These are phyloP conservation scores for Pythium insidiosum DNA, from an alignment of 352 stramenopile species.

Conservation along the genomic window DNA sequence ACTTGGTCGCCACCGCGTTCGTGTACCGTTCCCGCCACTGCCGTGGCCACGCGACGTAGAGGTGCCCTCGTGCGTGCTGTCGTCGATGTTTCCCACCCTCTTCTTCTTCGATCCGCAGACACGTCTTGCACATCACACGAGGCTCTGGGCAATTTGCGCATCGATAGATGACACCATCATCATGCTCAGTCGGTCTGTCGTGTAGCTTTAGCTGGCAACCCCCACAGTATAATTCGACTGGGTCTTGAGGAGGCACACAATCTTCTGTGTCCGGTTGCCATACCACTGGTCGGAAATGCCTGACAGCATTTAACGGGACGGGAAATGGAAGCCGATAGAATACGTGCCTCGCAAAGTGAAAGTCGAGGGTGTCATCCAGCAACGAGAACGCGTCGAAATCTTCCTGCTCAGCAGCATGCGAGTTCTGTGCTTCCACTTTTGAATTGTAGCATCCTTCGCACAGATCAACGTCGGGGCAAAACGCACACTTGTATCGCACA, in stretches of 20 bases:
- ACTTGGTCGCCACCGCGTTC: too few relatives aligned
- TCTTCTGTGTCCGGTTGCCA: too few relatives aligned
- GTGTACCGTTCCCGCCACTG: conserved; percentile 31
- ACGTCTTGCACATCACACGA: conserved; percentile 38
- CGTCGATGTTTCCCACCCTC: conserved; percentile 28
- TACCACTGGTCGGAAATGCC: conserved; percentile 32
- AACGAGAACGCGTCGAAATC: too few relatives aligned
- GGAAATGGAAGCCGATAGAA: conserved; percentile 57
- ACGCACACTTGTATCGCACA: conserved; percentile 63
- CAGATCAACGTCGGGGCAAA: conserved; percentile 65
- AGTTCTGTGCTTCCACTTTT: too few relatives aligned
- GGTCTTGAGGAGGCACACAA: too few relatives aligned
- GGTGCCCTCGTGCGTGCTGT: conserved; percentile 49
- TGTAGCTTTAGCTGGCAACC: not conserved
- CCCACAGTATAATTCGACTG: conserved; percentile 20
- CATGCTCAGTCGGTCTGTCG: conserved; percentile 7
- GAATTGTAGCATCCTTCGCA: conserved; percentile 60
- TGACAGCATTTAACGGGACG: conserved; percentile 50
- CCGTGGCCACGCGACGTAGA: conserved; percentile 54
- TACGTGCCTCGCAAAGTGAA: conserved; percentile 43
- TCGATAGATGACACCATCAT: conserved; percentile 39
- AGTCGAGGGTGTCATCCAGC: too few relatives aligned
- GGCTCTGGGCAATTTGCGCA: conserved; percentile 51
- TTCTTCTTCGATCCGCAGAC: conserved; percentile 41
- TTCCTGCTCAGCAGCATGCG: too few relatives aligned